Percentiles rank a stretch among this genome's conserved stretches.
These are phyloP conservation scores for Vitis rotundifolia DNA, from an alignment of 164 flowering plant species.

Conservation along the genomic window DNA sequence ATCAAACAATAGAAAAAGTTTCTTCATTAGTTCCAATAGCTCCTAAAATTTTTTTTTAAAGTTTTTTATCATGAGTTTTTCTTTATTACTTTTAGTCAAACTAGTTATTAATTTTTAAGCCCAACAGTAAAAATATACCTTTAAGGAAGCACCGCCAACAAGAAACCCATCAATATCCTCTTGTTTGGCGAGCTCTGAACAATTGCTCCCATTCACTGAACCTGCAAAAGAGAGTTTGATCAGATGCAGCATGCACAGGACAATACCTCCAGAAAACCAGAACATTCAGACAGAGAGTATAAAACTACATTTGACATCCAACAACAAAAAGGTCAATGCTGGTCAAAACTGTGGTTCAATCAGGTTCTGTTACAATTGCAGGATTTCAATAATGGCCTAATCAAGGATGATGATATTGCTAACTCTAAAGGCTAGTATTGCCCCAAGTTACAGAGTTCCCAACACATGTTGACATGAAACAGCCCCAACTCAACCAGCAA, in stretches of 20 bases:
- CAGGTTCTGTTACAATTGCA: neutral
- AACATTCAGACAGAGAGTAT: neutral
- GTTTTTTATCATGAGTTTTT: too few species aligned
- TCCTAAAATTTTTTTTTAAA: too few species aligned
- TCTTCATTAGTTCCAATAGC: too few species aligned
- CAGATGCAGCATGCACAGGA: neutral
- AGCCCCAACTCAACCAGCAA: neutral
- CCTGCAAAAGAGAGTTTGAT: constrained; percentile 42
- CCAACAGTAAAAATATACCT: constrained; percentile 43
- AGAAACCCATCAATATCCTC: constrained; percentile 99
- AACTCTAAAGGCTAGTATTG: too few species aligned
- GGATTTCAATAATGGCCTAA: too few species aligned
- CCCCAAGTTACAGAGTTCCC: too few species aligned
- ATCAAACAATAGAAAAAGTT: too few species aligned
- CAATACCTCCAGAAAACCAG: neutral
- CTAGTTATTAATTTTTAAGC: neutral
- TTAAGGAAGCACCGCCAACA: constrained; percentile 97
- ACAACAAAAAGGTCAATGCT: neutral
- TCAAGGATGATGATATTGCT: neutral
- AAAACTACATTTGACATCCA: neutral
- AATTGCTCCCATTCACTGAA: constrained; percentile 89
- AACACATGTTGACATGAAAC: neutral
- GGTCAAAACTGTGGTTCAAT: neutral
- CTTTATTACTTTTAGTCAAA: too few species aligned
- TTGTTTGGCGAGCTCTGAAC: constrained; percentile 90